Conservation (phyloP, 352 stramenopile species). For the Phytopythium helicoides region DNA sequence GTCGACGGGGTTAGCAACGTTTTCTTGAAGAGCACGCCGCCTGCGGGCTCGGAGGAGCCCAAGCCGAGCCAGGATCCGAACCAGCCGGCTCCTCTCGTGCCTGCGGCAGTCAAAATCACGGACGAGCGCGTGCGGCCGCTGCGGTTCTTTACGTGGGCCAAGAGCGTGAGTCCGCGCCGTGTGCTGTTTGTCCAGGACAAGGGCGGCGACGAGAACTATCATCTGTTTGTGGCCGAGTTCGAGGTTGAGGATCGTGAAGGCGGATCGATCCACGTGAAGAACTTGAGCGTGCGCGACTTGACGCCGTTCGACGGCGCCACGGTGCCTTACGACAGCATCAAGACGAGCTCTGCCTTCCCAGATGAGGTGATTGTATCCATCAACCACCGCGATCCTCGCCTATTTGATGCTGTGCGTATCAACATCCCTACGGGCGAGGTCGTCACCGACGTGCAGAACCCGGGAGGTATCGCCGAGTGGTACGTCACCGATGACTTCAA, state of each 20-base stretch:
- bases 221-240: conserved; percentile 41
- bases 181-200: conserved; percentile 45
- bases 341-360: conserved; percentile 21
- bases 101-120: too few species aligned
- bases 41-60: conserved; percentile 18
- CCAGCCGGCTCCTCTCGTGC: too few species aligned
- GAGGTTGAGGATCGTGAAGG: conserved; percentile 14
- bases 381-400: conserved; percentile 28
- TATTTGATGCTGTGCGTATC: conserved; percentile 34
- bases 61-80: conserved; percentile 17
- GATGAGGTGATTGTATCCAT: conserved; percentile 33
- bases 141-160: conserved; percentile 38
- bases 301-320: conserved; percentile 34
- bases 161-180: conserved; percentile 19
- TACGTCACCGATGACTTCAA: conserved; percentile 27
- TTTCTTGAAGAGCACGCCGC: conserved; percentile 34
- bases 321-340: conserved; percentile 21
- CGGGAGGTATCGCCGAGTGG: conserved; percentile 23
- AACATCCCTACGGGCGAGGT: conserved; percentile 24
- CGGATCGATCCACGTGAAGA: conserved; percentile 4
- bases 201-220: conserved; percentile 44
- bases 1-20: conserved; percentile 42
- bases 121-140: conserved; percentile 32
- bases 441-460: conserved; percentile 27
- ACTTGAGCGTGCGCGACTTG: conserved; percentile 28